Evolutionary conservation across 305 asterid genomes (phyloP).

Genomic region (Solanum hybrid): DNA sequence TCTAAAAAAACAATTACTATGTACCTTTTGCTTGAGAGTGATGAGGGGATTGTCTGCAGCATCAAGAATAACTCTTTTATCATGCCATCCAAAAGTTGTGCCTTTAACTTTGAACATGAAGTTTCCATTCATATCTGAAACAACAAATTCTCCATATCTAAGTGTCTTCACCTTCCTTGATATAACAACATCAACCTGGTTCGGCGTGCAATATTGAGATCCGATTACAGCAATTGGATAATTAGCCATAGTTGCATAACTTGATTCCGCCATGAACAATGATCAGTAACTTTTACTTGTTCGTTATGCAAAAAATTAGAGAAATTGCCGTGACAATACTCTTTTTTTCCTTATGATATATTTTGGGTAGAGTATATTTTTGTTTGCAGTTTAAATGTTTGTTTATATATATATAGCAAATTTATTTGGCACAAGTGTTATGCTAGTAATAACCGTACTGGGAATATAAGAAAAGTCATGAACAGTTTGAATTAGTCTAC

Average conservation of each 20-base stretch:
- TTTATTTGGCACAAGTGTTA: neutral
- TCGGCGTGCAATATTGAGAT: conserved; percentile 42
- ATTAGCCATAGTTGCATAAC: conserved; percentile 10
- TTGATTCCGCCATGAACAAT: conserved; percentile 22
- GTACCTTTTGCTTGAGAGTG: conserved; percentile 58
- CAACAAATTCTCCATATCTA: neutral
- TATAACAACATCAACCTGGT: conserved; percentile 55
- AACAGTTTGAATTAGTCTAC: neutral
- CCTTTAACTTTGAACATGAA: conserved; percentile 46
- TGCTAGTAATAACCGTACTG: neutral
- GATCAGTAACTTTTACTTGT: neutral
- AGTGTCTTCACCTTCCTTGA: conserved; percentile 24
- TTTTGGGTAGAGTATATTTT: neutral
- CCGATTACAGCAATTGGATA: conserved; percentile 37
- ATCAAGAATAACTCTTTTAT: conserved; percentile 30
- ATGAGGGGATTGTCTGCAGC: conserved; percentile 33
- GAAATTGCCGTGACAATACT: neutral
- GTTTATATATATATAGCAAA: neutral
- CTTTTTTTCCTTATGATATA: neutral
- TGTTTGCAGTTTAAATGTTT: neutral
- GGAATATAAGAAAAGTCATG: too few species aligned
- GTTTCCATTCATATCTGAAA: conserved; percentile 40
- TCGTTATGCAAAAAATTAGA: neutral
- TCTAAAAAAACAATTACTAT: too few species aligned
- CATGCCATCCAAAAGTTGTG: neutral